These are phyloP conservation scores for Thelephora terrestris DNA, from an alignment of 1,284 basidiomycete species.

Conservation along the genomic window DNA sequence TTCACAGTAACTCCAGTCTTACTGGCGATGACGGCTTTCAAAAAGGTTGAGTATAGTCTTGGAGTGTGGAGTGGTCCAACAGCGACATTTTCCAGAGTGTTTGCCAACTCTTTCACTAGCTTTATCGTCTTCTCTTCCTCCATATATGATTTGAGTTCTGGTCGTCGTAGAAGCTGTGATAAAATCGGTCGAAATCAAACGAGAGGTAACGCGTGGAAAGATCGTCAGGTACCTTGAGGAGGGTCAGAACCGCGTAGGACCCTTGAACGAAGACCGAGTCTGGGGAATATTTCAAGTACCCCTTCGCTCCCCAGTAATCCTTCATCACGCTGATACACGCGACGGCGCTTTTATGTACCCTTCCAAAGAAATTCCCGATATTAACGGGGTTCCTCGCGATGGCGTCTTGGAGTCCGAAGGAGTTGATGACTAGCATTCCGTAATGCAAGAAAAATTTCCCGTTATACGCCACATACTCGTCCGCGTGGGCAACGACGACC, in stretches of 20 bases:
- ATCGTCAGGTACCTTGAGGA: constrained; percentile 63
- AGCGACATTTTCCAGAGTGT: constrained; percentile 66
- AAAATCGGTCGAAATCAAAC: not conserved
- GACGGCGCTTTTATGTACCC: constrained; percentile 71
- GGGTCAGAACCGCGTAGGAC: constrained; percentile 79
- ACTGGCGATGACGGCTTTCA: constrained; percentile 67
- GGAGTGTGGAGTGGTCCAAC: constrained; percentile 75
- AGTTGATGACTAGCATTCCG: constrained; percentile 81
- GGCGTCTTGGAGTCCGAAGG: constrained; percentile 91
- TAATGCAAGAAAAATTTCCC: constrained; percentile 78
- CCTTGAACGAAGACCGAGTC: constrained; percentile 90
- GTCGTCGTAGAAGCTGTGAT: constrained; percentile 63
- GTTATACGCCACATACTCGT: constrained; percentile 29
- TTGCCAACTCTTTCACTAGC: constrained; percentile 75
- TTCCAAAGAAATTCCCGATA: constrained; percentile 80
- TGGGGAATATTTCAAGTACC: constrained; percentile 76
- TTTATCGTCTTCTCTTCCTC: constrained; percentile 63
- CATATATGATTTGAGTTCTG: constrained; percentile 70
- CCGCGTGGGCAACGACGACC: constrained; percentile 13
- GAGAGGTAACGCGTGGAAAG: not conserved
- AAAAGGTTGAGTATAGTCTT: constrained; percentile 77
- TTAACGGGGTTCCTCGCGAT: constrained; percentile 67
- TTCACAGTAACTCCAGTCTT: constrained; percentile 21
- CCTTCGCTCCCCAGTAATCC: constrained; percentile 67
- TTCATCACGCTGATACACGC: constrained; percentile 59